A percentile compares a stretch with the other conserved stretches of the same genome.
Evolutionary conservation across 73 alveolate species (phyloP).

Genomic region (Paramecium biaurelia): DNA sequence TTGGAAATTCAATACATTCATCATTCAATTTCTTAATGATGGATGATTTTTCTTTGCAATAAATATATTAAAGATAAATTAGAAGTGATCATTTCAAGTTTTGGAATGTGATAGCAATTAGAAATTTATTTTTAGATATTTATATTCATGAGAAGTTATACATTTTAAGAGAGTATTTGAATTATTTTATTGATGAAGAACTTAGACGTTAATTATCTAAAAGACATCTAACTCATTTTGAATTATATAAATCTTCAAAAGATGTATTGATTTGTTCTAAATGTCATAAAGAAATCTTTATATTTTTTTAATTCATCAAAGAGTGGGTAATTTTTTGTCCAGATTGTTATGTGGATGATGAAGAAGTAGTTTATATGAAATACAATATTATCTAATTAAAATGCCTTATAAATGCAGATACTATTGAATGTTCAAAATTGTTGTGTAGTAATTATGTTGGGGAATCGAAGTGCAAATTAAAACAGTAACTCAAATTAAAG

Average conservation of each 20-base stretch:
- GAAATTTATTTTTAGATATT: conserved; percentile 64
- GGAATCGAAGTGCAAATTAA: neutral
- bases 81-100: conserved; percentile 44
- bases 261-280: neutral
- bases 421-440: neutral
- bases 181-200: neutral
- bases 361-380: neutral
- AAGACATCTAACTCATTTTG: neutral
- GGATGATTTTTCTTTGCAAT: conserved; percentile 32
- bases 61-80: conserved; percentile 55
- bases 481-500: neutral
- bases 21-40: conserved; percentile 75
- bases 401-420: neutral
- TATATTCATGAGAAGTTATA: conserved; percentile 46
- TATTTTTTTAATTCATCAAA: neutral
- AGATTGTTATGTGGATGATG: neutral
- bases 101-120: conserved; percentile 56
- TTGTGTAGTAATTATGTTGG: neutral
- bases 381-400: neutral
- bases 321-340: neutral
- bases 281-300: neutral
- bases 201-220: neutral
- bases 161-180: neutral
- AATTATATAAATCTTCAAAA: neutral
- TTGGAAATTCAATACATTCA: conserved; percentile 69